Conservation (phyloP, 1,284 basidiomycete genomes). For the Ceratobasidium theobromae region DNA sequence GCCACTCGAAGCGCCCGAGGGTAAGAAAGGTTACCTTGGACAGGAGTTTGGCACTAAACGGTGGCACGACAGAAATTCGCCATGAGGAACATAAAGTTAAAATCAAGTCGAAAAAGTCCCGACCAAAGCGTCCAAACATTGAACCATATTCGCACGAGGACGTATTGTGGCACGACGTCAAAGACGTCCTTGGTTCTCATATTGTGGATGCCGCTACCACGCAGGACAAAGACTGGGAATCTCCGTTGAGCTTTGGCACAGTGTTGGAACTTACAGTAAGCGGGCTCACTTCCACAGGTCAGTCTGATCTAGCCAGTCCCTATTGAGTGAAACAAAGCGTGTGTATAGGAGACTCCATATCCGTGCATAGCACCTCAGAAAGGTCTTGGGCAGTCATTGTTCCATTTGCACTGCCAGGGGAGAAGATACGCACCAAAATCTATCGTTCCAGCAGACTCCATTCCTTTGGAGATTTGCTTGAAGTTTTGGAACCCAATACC, state of each 20-base stretch:
- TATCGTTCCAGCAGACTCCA: constrained; percentile 67
- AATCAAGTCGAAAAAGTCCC: constrained; percentile 34
- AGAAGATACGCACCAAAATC: constrained; percentile 70
- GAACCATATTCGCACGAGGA: constrained; percentile 73
- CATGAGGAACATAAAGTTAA: constrained; percentile 4
- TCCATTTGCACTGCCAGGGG: constrained; percentile 82
- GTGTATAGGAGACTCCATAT: constrained; percentile 67
- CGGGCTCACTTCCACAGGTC: constrained; percentile 65
- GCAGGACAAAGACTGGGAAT: constrained; percentile 55
- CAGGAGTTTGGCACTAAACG: neutral
- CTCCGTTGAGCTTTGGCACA: constrained; percentile 62
- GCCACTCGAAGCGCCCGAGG: neutral
- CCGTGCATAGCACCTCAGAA: constrained; percentile 51
- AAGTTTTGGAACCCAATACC: constrained; percentile 65
- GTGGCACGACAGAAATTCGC: neutral
- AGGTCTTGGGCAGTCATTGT: constrained; percentile 77
- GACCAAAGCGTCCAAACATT: constrained; percentile 45
- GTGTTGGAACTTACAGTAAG: constrained; percentile 68
- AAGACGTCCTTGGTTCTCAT: constrained; percentile 64
- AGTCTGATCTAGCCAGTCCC: constrained; percentile 38
- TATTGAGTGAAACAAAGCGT: neutral
- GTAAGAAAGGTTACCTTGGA: neutral
- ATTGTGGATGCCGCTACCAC: constrained; percentile 55
- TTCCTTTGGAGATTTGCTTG: constrained; percentile 75
- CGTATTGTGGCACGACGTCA: constrained; percentile 71